Base-by-base conservation (phyloP, 2,329 filamentous ascomycete genomes). In the Talaromyces sp. region DNA sequence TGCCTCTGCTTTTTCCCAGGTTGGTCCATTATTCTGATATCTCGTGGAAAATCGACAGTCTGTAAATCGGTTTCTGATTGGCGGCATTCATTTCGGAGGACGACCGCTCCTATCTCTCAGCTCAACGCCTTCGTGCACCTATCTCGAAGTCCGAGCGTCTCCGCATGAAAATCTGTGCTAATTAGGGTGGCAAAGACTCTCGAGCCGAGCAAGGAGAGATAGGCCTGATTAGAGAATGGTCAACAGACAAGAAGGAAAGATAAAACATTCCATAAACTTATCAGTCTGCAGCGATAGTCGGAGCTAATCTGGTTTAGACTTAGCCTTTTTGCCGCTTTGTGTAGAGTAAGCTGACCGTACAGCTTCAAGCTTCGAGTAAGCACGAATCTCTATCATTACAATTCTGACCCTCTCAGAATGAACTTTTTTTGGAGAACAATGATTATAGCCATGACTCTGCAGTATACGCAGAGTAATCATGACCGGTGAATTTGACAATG, bases 21-120 rank as follows among this genome's bases (percentile, higher is more conserved):
- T 19, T 19, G 37, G 11, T 8, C n/a, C 33, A 37, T 24, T 22
- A 9, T 54, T 37, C 52, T 7, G 33, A 24, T 24, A 56, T 37
- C 52, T 22, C 11, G 3, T 54, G 33, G 56, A 43, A 43, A 59
- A 59, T 59, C 56, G 14, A 31, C 2, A 35, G 22, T 35, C 27
- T 27, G 31, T 1, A 57, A n/a, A 6, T 37, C 61, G 50, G 8
- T 1, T 45, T 63, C 10, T 63, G 61, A 63, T 63, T 63, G 61
- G 61, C 61, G 61, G 61, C 61, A 63, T 63, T 19, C 49, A 22
- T 39, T 19, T 57, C 27, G 39, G 41, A 5, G 47, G 47, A 33
- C 8, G 24, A 11, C 3, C 27, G 9, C 35, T 41, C 56, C 56
- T 45, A 59, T 59, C 56, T 43, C 14, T 45, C 37, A 31, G 54